Conservation (phyloP, 306 rosid genomes). For the Amphicarpaea edgeworthii region DNA sequence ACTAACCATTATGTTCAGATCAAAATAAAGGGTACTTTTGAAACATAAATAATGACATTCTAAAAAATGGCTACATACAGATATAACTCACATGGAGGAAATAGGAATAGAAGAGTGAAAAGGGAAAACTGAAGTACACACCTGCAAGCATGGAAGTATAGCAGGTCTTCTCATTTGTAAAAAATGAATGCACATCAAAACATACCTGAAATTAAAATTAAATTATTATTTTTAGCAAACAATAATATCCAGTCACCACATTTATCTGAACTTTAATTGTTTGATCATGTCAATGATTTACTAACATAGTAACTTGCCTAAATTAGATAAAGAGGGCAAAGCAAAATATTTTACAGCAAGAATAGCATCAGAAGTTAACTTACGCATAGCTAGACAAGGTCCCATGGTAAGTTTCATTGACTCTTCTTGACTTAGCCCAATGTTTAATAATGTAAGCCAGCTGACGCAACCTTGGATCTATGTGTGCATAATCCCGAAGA, state of each 20-base stretch:
- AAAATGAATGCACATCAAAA: constrained; percentile 96
- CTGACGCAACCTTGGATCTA: constrained; percentile 81
- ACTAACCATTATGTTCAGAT: constrained; percentile 1
- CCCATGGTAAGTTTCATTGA: constrained; percentile 96
- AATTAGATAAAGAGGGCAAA: constrained; percentile 7
- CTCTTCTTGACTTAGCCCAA: constrained; percentile 99
- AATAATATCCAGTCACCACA: constrained; percentile 23
- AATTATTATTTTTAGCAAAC: neutral
- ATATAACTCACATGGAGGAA: neutral
- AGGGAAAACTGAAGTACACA: constrained; percentile 41
- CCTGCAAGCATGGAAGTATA: constrained; percentile 98
- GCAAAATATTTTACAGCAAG: neutral
- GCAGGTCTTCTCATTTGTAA: constrained; percentile 87
- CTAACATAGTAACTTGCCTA: neutral
- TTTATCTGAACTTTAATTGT: constrained; percentile 22
- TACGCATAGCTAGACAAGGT: constrained; percentile 99
- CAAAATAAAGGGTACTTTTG: neutral
- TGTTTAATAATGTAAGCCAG: constrained; percentile 90
- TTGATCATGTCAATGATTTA: constrained; percentile 6
- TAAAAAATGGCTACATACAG: neutral
- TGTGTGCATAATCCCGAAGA: constrained; percentile 81
- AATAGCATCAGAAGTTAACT: constrained; percentile 53
- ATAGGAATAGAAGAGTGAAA: neutral
- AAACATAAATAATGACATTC: neutral
- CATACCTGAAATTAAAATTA: constrained; percentile 80